A percentile compares a stretch with the other conserved stretches of the same genome.
phyloP scores from a whole-genome alignment of 108 stramenopile genomes.

The Skeletonema potamos region DNA sequence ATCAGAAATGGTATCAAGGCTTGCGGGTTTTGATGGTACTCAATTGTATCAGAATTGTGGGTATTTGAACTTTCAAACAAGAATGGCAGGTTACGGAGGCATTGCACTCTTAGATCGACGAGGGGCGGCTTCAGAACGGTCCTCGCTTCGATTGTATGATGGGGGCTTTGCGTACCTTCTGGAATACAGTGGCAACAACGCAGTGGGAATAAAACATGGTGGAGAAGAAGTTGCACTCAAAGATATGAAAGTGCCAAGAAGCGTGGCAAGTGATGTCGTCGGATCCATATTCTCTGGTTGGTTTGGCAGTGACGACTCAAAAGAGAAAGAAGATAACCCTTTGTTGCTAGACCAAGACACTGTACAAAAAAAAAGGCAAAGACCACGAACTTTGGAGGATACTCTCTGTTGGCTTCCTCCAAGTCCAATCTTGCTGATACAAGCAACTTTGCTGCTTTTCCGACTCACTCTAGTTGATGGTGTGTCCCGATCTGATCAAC shows the following conservation, averaged over 20 bases:
- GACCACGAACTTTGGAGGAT: slow-evolving; percentile 61
- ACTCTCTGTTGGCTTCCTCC: slow-evolving; percentile 84
- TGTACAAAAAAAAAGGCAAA: slow-evolving; percentile 6
- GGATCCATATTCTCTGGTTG: slow-evolving; percentile 40
- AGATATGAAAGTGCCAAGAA: slow-evolving; percentile 30
- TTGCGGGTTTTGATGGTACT: slow-evolving; percentile 68
- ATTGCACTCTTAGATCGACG: slow-evolving; percentile 74
- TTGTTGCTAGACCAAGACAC: slow-evolving; percentile 3
- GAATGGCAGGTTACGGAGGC: slow-evolving; percentile 74
- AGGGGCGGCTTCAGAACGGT: slow-evolving; percentile 63
- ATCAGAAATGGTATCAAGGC: slow-evolving; percentile 77
- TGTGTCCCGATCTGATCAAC: slow-evolving; percentile 51
- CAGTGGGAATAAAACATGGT: slow-evolving; percentile 22
- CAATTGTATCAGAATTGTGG: slow-evolving; percentile 67
- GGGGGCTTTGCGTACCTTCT: slow-evolving; percentile 62
- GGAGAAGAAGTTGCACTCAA: slow-evolving; percentile 34
- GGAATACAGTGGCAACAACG: slow-evolving; percentile 66
- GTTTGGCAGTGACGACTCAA: slow-evolving; percentile 30
- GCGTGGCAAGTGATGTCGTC: slow-evolving; percentile 36
- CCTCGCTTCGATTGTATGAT: slow-evolving; percentile 74
- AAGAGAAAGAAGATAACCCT: slow-evolving; percentile 4
- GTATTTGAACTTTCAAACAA: slow-evolving; percentile 66
- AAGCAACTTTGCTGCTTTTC: slow-evolving; percentile 73
- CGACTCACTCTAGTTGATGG: slow-evolving; percentile 77
- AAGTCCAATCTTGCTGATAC: slow-evolving; percentile 62